Conservation (phyloP, 148 eudicot genomes). For the Rhododendron kiyosumense region DNA sequence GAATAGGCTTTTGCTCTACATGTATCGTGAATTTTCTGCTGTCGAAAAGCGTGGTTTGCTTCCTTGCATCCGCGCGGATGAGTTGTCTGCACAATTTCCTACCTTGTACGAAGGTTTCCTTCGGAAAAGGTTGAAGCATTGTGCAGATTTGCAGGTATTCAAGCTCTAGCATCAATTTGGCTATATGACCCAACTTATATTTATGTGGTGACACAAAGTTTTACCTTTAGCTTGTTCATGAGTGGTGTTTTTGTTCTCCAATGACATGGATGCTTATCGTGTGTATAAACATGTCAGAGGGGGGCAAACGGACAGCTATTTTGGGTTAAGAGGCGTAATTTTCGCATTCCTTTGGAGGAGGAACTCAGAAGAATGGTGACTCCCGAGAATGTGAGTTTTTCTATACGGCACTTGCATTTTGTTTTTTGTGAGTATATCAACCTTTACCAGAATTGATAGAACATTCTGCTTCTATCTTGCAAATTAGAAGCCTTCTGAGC, state of each 20-base stretch:
- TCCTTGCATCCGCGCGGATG: conserved; percentile 81
- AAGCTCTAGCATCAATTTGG: background rate
- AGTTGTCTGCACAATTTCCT: conserved; percentile 73
- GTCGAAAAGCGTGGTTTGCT: conserved; percentile 66
- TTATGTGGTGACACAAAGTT: background rate
- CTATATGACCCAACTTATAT: background rate
- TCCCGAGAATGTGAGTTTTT: conserved; percentile 80
- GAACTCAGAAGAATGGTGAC: conserved; percentile 91
- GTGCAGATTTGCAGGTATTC: conserved; percentile 86
- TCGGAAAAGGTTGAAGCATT: conserved; percentile 81
- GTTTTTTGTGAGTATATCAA: background rate
- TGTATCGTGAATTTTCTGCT: conserved; percentile 87
- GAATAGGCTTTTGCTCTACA: conserved; percentile 80
- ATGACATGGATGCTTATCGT: conserved; percentile 3
- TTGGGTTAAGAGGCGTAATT: conserved; percentile 86
- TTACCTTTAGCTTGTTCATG: background rate
- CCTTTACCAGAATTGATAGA: background rate
- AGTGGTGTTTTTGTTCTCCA: background rate
- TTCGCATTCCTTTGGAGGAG: conserved; percentile 89
- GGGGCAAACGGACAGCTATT: conserved; percentile 63
- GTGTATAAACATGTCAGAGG: conserved; percentile 36
- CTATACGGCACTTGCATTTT: background rate
- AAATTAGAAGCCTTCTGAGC: background rate
- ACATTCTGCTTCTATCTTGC: background rate
- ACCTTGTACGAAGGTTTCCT: conserved; percentile 60